These are phyloP conservation scores for Coniochaeta hoffmannii DNA, from an alignment of 2,329 filamentous ascomycete species.

Conservation along the genomic window DNA sequence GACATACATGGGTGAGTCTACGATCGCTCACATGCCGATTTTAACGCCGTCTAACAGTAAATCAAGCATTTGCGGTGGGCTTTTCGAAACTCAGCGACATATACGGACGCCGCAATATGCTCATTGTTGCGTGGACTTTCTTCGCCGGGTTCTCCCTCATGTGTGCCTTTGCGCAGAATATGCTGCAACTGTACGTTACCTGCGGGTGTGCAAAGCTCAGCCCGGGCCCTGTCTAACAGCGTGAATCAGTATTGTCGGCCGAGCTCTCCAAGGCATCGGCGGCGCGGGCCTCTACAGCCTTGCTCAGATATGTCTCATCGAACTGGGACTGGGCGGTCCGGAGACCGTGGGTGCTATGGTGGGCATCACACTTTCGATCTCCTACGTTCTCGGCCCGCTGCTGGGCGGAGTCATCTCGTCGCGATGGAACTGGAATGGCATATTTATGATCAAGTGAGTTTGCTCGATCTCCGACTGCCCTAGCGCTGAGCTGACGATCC, in stretches of 20 bases:
- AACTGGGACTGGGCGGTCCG: constrained; percentile 46
- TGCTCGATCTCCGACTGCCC: not conserved
- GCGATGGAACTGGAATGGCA: constrained; percentile 48
- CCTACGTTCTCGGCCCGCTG: constrained; percentile 51
- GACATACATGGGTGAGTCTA: constrained; percentile 43
- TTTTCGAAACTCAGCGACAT: constrained; percentile 54
- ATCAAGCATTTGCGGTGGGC: constrained; percentile 30
- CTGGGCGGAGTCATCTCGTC: constrained; percentile 49
- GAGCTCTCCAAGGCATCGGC: constrained; percentile 53
- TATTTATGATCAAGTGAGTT: constrained; percentile 55
- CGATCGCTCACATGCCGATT: not conserved
- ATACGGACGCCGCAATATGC: constrained; percentile 44
- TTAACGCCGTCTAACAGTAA: not conserved
- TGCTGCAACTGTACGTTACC: constrained; percentile 40
- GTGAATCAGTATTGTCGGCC: constrained; percentile 44
- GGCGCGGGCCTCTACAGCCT: constrained; percentile 56
- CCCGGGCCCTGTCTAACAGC: constrained; percentile 6
- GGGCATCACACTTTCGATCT: constrained; percentile 47
- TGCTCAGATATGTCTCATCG: constrained; percentile 48
- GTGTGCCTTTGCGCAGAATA: constrained; percentile 40
- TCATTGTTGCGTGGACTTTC: constrained; percentile 43
- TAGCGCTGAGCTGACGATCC: not conserved
- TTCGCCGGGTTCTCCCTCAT: constrained; percentile 49
- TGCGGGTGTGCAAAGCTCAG: not conserved
- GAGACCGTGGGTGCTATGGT: constrained; percentile 47